A percentile compares a stretch with the other conserved stretches of the same genome.
phyloP scores from a whole-genome alignment of 108 stramenopile species.

The Skeletonema costatum region DNA sequence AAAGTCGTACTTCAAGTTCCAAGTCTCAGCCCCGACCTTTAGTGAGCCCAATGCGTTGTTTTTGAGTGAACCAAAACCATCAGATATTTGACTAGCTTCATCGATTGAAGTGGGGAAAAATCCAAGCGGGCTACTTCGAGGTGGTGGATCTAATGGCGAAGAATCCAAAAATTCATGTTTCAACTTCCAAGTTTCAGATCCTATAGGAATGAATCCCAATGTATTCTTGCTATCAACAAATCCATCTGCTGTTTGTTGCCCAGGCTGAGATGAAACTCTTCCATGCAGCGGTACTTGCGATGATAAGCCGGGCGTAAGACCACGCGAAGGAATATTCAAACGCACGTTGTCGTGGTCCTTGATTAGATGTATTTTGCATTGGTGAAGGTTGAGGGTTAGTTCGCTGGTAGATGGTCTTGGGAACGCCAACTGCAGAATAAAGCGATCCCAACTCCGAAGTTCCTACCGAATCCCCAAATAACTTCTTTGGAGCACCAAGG shows the following conservation, averaged over 20 bases:
- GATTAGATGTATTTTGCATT: neutral
- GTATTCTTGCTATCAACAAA: neutral
- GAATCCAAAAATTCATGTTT: neutral
- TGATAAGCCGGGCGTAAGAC: neutral
- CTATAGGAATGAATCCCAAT: neutral
- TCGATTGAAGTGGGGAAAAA: neutral
- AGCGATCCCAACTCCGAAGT: neutral
- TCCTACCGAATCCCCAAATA: neutral
- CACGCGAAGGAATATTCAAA: neutral
- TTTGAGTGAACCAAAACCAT: neutral
- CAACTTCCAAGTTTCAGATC: neutral
- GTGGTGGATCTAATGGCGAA: neutral
- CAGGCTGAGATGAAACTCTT: neutral
- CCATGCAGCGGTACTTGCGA: neutral
- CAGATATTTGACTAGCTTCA: neutral
- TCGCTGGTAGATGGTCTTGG: neutral
- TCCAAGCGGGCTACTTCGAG: neutral
- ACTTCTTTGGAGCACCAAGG: neutral
- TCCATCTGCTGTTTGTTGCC: neutral
- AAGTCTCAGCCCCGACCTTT: neutral
- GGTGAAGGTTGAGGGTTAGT: neutral
- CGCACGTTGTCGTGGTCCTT: neutral
- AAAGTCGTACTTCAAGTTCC: neutral
- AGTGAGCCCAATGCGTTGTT: neutral
- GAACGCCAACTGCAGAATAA: neutral